Evolutionary conservation across 2,329 filamentous ascomycete species (phyloP).

Genomic region (Pyrenophora teres): DNA sequence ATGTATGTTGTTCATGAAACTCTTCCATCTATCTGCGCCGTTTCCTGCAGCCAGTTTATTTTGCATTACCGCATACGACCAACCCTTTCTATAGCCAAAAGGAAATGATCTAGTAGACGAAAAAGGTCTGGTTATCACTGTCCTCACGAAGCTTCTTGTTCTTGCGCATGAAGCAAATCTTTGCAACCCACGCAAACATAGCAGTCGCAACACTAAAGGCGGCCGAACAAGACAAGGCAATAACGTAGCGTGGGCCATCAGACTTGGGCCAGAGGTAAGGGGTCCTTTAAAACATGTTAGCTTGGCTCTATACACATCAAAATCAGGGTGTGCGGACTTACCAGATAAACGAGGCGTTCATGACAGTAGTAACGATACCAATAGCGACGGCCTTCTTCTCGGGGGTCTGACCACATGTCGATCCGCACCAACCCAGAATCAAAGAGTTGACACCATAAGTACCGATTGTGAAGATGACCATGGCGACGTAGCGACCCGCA

Average conservation of each 20-base stretch:
- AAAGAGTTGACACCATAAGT: conserved; percentile 49
- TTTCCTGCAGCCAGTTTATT: conserved; percentile 1
- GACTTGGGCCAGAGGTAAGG: conserved; percentile 43
- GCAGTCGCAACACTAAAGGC: conserved; percentile 41
- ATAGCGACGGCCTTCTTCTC: conserved; percentile 55
- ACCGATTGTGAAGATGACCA: conserved; percentile 44
- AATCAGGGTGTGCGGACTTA: conserved; percentile 4
- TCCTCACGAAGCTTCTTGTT: conserved; percentile 41
- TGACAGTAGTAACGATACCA: conserved; percentile 52
- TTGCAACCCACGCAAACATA: conserved; percentile 38
- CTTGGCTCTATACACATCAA: background rate
- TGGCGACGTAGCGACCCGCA: conserved; percentile 40
- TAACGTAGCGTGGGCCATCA: conserved; percentile 37
- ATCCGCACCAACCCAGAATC: conserved; percentile 53
- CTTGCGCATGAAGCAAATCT: conserved; percentile 36
- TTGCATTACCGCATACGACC: no score
- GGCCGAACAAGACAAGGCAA: conserved; percentile 39
- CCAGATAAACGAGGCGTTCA: conserved; percentile 51
- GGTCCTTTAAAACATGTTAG: conserved; percentile 27
- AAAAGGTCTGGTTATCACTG: conserved; percentile 35
- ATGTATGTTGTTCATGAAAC: no score
- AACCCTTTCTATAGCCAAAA: background rate
- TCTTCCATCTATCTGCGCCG: background rate
- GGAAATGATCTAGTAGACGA: conserved; percentile 31
- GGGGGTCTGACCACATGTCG: conserved; percentile 51